Conservation (phyloP, 2,329 filamentous ascomycete species). For the Magnaporthales sp. region DNA sequence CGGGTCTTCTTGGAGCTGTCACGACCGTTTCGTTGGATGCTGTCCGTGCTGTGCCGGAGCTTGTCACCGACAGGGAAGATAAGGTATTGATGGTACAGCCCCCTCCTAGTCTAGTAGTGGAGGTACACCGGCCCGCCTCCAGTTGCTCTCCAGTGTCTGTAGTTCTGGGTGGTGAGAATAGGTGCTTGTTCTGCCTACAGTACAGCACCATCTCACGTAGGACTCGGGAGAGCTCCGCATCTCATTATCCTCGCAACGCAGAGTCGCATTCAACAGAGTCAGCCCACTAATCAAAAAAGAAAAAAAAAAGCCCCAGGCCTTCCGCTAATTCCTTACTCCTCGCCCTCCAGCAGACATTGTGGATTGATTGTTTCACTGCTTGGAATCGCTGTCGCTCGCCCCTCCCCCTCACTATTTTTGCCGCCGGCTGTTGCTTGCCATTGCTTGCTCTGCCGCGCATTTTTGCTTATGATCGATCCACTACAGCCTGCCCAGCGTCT, state of each 20-base stretch:
- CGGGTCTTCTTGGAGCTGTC: not conserved
- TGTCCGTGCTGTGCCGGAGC: not conserved
- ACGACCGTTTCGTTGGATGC: not conserved
- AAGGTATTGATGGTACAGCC: not conserved
- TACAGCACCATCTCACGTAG: not conserved
- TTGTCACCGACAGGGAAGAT: not conserved
- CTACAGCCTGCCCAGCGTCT: not conserved
- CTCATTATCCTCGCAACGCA: not conserved
- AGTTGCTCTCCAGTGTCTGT: not conserved
- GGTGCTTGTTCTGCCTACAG: not conserved
- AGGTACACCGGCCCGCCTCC: not conserved
- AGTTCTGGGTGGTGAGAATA: not conserved
- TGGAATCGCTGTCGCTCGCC: not conserved
- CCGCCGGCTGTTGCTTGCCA: not conserved
- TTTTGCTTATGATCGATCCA: not conserved
- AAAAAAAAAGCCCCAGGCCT: not conserved
- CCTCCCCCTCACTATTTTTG: not conserved
- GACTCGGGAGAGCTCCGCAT: not conserved
- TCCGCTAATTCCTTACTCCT: not conserved
- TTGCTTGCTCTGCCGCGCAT: not conserved
- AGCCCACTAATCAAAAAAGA: not conserved
- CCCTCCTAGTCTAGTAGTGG: not conserved
- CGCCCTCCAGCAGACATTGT: not conserved
- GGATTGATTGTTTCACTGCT: not conserved
- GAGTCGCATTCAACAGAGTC: not conserved